Evolutionary conservation across 352 stramenopile genomes (phyloP).

Genomic region (Phytophthora palmivora): DNA sequence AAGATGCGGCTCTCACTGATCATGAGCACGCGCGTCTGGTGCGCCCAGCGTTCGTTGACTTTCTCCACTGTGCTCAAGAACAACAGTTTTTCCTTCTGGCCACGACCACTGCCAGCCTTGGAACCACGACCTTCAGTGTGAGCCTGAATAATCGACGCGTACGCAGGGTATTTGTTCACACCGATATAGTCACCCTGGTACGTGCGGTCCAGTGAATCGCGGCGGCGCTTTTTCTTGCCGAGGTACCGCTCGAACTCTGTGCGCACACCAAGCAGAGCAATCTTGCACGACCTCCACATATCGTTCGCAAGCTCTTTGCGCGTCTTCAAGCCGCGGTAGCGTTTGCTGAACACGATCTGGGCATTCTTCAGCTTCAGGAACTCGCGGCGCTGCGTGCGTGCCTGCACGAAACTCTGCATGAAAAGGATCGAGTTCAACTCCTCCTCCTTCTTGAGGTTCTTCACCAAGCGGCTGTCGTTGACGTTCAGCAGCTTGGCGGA

Average conservation of each 20-base stretch:
- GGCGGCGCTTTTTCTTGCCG: constrained; percentile 87
- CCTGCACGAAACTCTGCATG: constrained; percentile 76
- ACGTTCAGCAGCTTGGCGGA: constrained; percentile 59
- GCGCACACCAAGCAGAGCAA: constrained; percentile 76
- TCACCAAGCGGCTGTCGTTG: constrained; percentile 52
- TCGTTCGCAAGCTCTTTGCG: constrained; percentile 72
- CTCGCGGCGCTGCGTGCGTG: constrained; percentile 50
- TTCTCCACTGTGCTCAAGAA: constrained; percentile 80
- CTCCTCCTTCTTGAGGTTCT: constrained; percentile 65
- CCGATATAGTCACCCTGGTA: constrained; percentile 87
- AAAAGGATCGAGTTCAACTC: constrained; percentile 76
- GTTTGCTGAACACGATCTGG: constrained; percentile 82
- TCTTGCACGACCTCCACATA: constrained; percentile 77
- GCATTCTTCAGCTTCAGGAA: constrained; percentile 68
- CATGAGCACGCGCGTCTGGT: constrained; percentile 79
- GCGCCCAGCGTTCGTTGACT: constrained; percentile 86
- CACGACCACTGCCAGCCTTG: constrained; percentile 33
- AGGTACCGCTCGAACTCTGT: constrained; percentile 88
- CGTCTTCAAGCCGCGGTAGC: constrained; percentile 76
- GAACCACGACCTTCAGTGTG: constrained; percentile 40
- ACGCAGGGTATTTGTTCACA: constrained; percentile 71
- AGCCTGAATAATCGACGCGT: constrained; percentile 67
- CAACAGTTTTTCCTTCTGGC: constrained; percentile 61
- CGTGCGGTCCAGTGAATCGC: constrained; percentile 74
- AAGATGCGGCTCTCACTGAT: constrained; percentile 80